A percentile compares a stretch with the other conserved stretches of the same genome.
phyloP scores from a whole-genome alignment of 257 asterid species.

The Solanum sejunctum region DNA sequence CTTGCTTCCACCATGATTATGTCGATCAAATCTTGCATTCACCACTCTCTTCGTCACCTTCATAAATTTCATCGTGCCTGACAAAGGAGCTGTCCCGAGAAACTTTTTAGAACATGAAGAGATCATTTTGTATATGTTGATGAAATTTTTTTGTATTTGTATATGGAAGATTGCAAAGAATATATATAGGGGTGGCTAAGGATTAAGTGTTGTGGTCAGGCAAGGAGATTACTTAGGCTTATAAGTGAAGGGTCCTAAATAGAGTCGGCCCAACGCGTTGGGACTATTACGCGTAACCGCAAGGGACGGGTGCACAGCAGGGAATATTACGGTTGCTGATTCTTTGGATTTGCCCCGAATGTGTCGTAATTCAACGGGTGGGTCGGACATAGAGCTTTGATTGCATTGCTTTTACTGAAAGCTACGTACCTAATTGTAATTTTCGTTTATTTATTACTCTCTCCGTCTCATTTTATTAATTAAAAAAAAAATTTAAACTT shows the following conservation, averaged over 20 bases:
- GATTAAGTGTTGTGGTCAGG: not conserved
- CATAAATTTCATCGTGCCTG: too few relatives aligned
- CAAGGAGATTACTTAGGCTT: not conserved
- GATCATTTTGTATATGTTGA: not conserved
- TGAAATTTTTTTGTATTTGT: not conserved
- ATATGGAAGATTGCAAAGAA: not conserved
- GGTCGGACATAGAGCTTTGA: too few relatives aligned
- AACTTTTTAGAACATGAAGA: not conserved
- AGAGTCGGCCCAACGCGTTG: not conserved
- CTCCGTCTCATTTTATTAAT: too few relatives aligned
- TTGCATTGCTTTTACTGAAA: too few relatives aligned
- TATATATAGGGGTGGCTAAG: not conserved
- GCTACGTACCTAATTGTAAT: too few relatives aligned
- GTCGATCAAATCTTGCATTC: slow-evolving; percentile 6
- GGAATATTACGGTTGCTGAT: too few relatives aligned
- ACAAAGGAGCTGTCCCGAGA: not conserved
- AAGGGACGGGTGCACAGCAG: not conserved
- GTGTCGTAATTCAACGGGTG: not conserved
- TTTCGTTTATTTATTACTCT: too few relatives aligned
- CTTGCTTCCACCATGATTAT: slow-evolving; percentile 2
- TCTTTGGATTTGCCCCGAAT: not conserved
- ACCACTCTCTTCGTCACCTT: not conserved
- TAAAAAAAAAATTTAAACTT: too few relatives aligned
- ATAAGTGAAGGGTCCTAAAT: not conserved
- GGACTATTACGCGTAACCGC: not conserved